Conservation (phyloP, 2,329 filamentous ascomycete genomes). For the Aureobasidium melanogenum region DNA sequence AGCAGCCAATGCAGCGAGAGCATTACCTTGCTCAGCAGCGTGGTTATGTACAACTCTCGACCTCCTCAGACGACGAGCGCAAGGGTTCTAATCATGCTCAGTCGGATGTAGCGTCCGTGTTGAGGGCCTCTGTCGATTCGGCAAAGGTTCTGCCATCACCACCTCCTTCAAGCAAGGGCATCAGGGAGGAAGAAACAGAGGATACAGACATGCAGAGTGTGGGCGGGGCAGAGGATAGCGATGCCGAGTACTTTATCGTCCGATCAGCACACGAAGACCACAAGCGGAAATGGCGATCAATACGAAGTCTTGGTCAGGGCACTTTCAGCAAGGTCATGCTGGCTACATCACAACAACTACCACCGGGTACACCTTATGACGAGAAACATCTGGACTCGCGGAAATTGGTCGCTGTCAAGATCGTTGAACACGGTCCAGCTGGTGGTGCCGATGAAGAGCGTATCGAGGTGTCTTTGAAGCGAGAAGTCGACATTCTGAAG, state of each 20-base stretch:
- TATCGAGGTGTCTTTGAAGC: slow-evolving; percentile 85
- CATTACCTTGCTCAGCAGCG: slow-evolving; percentile 70
- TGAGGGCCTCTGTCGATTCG: slow-evolving; percentile 14
- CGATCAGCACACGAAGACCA: slow-evolving; percentile 55
- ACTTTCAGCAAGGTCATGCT: slow-evolving; percentile 94
- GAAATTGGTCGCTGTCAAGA: slow-evolving; percentile 85
- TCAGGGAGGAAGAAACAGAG: slow-evolving; percentile 46
- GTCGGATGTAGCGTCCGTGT: slow-evolving; percentile 34
- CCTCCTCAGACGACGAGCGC: background rate
- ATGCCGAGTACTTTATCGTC: slow-evolving; percentile 37
- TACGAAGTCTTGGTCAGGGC: slow-evolving; percentile 78
- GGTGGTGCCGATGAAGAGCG: slow-evolving; percentile 89
- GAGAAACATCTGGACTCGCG: slow-evolving; percentile 53
- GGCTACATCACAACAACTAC: slow-evolving; percentile 65
- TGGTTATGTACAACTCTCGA: slow-evolving; percentile 51
- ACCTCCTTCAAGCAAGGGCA: slow-evolving; percentile 61
- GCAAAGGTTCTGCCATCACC: slow-evolving; percentile 56
- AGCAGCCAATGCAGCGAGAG: slow-evolving; percentile 60
- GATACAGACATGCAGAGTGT: slow-evolving; percentile 29
- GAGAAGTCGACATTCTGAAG: slow-evolving; percentile 90
- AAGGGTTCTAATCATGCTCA: slow-evolving; percentile 31
- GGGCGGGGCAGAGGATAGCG: slow-evolving; percentile 24
- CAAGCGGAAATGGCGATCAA: slow-evolving; percentile 67
- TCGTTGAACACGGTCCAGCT: slow-evolving; percentile 88
- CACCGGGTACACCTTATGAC: slow-evolving; percentile 31